Evolutionary conservation across 176 grass and related monocot genomes (phyloP).

Genomic region (bread wheat (Triticum aestivum)): DNA sequence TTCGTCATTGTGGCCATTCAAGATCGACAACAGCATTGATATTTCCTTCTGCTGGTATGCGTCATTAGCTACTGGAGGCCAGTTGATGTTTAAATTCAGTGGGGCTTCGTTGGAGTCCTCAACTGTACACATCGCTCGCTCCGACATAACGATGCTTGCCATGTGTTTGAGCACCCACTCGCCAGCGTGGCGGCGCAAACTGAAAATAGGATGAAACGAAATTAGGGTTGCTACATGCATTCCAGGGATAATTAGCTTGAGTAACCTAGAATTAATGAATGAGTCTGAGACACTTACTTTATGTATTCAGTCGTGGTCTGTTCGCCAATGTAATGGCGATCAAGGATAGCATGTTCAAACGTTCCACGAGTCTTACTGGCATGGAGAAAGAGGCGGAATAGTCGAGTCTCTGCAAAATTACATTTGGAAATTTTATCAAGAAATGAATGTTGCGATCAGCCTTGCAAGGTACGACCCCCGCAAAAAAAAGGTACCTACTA

Average conservation of each 20-base stretch:
- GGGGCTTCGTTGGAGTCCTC: not conserved
- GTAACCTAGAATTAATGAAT: not conserved
- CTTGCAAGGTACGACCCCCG: not conserved
- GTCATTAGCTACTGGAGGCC: not conserved
- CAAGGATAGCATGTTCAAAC: constrained; percentile 8
- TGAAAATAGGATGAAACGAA: not conserved
- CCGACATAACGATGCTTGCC: not conserved
- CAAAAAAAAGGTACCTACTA: not conserved
- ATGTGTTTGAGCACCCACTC: not conserved
- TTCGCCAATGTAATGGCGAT: not conserved
- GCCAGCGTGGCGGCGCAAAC: not conserved
- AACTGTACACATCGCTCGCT: not conserved
- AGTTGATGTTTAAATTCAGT: not conserved
- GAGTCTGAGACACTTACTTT: not conserved
- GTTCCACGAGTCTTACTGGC: not conserved
- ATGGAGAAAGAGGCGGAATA: not conserved
- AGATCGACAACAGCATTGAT: not conserved
- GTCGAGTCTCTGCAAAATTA: not conserved
- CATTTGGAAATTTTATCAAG: not conserved
- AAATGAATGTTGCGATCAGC: not conserved
- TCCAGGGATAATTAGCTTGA: not conserved
- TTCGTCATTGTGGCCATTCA: not conserved
- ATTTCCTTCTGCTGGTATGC: not conserved
- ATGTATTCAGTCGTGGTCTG: not conserved
- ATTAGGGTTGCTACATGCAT: not conserved